Evolutionary conservation across 106 monocot genomes (phyloP).

Genomic region (Allium sativum): DNA sequence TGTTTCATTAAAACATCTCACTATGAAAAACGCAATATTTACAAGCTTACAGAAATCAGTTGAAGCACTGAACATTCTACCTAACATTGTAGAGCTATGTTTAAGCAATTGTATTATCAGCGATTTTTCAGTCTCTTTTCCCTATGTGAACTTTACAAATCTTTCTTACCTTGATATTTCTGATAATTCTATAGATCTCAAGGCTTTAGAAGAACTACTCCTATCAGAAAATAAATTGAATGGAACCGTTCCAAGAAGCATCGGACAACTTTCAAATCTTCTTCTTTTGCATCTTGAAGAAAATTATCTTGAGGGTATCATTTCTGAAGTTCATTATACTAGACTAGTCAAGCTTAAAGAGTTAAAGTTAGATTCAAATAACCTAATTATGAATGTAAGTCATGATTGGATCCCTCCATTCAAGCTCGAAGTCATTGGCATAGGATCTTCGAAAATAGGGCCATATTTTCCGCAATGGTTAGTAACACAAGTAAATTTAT

Average conservation of each 20-base stretch:
- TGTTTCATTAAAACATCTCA: slow-evolving; percentile 17
- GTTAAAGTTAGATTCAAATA: slow-evolving; percentile 9
- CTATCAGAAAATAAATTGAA: not conserved
- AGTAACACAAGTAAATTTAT: slow-evolving; percentile 8
- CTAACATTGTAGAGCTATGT: not conserved
- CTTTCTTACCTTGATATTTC: slow-evolving; percentile 9
- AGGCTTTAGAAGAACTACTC: not conserved
- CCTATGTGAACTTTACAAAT: slow-evolving; percentile 17
- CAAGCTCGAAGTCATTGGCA: not conserved
- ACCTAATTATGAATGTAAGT: slow-evolving; percentile 3
- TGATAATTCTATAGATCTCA: not conserved
- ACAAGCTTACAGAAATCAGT: slow-evolving; percentile 1
- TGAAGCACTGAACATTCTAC: slow-evolving; percentile 8
- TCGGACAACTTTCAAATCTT: not conserved
- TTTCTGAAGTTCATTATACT: slow-evolving; percentile 9
- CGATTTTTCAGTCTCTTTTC: slow-evolving; percentile 8
- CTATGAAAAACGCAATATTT: slow-evolving; percentile 7
- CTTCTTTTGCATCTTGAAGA: not conserved
- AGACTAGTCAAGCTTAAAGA: not conserved
- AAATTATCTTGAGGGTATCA: not conserved
- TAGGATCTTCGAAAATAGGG: slow-evolving; percentile 11
- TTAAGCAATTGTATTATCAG: not conserved
- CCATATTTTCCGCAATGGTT: too few species aligned
- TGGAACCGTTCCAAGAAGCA: slow-evolving; percentile 3
- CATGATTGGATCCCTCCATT: slow-evolving; percentile 24